Percentiles rank a stretch among this genome's conserved stretches.
Evolutionary conservation across 257 asterid species (phyloP).

Genomic region (Mitragyna speciosa): DNA sequence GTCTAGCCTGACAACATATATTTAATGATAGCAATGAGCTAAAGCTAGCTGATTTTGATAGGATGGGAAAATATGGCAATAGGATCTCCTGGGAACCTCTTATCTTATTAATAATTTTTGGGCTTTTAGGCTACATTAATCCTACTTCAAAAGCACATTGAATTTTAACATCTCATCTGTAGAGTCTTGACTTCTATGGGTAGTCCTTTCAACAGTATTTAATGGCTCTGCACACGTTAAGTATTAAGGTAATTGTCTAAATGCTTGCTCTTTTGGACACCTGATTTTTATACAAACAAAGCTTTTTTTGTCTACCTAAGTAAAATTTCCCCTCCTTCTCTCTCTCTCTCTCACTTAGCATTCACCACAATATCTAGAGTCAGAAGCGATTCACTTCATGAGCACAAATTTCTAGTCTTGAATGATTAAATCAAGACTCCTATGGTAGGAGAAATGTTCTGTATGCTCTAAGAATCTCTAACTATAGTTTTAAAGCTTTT

Average conservation of each 20-base stretch:
- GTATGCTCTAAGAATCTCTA: constrained; percentile 33
- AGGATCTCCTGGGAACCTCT: background rate
- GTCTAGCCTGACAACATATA: too few relatives aligned
- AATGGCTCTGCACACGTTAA: background rate
- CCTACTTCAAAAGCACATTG: background rate
- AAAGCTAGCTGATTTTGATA: too few relatives aligned
- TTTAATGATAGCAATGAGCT: too few relatives aligned
- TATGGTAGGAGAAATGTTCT: constrained; percentile 74
- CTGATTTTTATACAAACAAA: background rate
- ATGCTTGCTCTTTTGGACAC: too few relatives aligned
- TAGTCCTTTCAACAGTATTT: background rate
- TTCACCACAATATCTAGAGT: background rate
- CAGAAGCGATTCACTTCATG: too few relatives aligned
- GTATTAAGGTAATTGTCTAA: too few relatives aligned
- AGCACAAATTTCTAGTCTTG: background rate
- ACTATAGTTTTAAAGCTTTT: background rate
- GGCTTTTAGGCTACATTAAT: background rate
- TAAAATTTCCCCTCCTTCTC: background rate
- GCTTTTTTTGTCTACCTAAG: background rate
- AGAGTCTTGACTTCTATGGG: background rate
- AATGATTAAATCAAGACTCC: background rate
- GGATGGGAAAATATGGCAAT: background rate
- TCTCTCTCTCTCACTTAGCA: background rate
- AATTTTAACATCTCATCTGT: background rate
- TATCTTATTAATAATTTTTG: background rate